A percentile compares a stretch with the other conserved stretches of the same genome.
These are phyloP conservation scores for Calycina marina DNA, from an alignment of 2,329 filamentous ascomycete species.

Conservation along the genomic window DNA sequence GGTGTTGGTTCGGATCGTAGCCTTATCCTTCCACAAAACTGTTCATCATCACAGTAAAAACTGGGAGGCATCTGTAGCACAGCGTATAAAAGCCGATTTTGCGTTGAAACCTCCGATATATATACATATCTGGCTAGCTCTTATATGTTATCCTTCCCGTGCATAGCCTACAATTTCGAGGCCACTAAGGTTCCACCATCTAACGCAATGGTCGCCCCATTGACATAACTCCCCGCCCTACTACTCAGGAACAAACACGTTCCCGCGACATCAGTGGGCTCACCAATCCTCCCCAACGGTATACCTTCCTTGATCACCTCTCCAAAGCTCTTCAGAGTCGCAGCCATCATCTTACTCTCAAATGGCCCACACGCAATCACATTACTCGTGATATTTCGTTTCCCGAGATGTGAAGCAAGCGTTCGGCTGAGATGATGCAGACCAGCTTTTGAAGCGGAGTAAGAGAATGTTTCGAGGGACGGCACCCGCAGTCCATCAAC, in stretches of 20 bases:
- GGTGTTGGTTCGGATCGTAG: too few species aligned
- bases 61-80: too few species aligned
- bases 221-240: slow-evolving; percentile 50
- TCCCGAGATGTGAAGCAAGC: slow-evolving; percentile 46
- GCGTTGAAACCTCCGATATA: not conserved
- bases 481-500: slow-evolving; percentile 49
- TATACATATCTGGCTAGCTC: not conserved
- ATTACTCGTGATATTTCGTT: slow-evolving; percentile 47
- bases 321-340: slow-evolving; percentile 44
- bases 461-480: slow-evolving; percentile 42
- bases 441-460: slow-evolving; percentile 47
- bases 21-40: too few species aligned
- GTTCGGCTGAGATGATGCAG: slow-evolving; percentile 50
- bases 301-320: slow-evolving; percentile 42
- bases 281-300: slow-evolving; percentile 53
- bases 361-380: slow-evolving; percentile 60
- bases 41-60: too few species aligned
- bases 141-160: not conserved
- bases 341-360: slow-evolving; percentile 59
- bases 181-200: slow-evolving; percentile 40
- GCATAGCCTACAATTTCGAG: slow-evolving; percentile 28
- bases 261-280: slow-evolving; percentile 53
- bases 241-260: slow-evolving; percentile 57
- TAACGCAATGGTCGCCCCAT: slow-evolving; percentile 47
- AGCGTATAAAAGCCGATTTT: too few species aligned